Conservation (phyloP, 2,329 filamentous ascomycete species). For the Ascochyta pisi region DNA sequence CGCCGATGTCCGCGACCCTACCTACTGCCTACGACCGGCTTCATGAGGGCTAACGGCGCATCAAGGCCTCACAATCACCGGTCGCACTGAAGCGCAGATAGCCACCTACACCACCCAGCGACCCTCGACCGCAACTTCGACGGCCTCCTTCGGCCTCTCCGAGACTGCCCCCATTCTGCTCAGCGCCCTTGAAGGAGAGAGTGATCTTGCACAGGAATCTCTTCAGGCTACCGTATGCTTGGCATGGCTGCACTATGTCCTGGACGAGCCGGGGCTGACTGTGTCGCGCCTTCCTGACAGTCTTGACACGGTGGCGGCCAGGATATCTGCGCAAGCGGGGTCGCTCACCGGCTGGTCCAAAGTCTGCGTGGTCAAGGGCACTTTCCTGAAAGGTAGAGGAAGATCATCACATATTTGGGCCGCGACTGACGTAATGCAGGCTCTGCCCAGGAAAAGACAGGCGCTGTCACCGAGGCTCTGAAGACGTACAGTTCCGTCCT, state of each 20-base stretch:
- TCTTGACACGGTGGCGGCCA: slow-evolving; percentile 52
- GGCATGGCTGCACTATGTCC: slow-evolving; percentile 83
- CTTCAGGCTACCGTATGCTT: slow-evolving; percentile 84
- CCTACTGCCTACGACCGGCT: slow-evolving; percentile 16
- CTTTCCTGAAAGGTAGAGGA: slow-evolving; percentile 74
- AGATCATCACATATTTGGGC: slow-evolving; percentile 24
- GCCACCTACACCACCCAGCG: slow-evolving; percentile 52
- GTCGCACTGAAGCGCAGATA: slow-evolving; percentile 56
- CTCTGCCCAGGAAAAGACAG: slow-evolving; percentile 54
- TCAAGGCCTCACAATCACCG: slow-evolving; percentile 55
- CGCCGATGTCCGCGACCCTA: slow-evolving; percentile 72
- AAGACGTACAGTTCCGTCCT: slow-evolving; percentile 71
- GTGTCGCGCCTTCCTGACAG: slow-evolving; percentile 68
- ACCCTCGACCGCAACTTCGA: slow-evolving; percentile 52
- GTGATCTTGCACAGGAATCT: slow-evolving; percentile 59
- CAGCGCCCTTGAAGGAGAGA: slow-evolving; percentile 50
- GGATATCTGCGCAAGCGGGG: slow-evolving; percentile 40
- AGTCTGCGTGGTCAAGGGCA: slow-evolving; percentile 79
- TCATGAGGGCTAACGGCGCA: slow-evolving; percentile 25
- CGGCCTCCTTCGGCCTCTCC: slow-evolving; percentile 38
- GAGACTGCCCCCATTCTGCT: slow-evolving; percentile 51
- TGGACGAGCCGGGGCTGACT: slow-evolving; percentile 71
- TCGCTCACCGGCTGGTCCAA: slow-evolving; percentile 75
- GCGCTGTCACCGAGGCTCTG: slow-evolving; percentile 64
- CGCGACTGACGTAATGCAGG: slow-evolving; percentile 43